phyloP scores from a whole-genome alignment of 805 yeast species.

The Nadsonia fulvescens region DNA sequence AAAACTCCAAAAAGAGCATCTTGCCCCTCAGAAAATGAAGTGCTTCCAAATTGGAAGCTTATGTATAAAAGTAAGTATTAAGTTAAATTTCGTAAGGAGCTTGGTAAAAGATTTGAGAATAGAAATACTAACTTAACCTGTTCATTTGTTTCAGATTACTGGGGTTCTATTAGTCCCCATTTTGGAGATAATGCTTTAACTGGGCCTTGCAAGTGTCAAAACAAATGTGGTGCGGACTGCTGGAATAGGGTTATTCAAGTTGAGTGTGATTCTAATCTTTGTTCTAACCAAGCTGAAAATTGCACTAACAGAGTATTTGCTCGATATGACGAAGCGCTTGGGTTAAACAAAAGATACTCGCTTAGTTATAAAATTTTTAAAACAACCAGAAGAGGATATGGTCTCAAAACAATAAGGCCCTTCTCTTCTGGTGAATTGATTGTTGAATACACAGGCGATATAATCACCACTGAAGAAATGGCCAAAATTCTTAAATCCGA shows the following conservation, averaged over 20 bases:
- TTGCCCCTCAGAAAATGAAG: too few relatives aligned
- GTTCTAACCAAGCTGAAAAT: constrained; percentile 17
- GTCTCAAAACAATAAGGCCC: constrained; percentile 22
- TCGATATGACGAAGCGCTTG: constrained; percentile 1
- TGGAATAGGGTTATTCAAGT: constrained; percentile 17
- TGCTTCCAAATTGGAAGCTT: constrained; percentile 18
- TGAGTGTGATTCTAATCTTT: constrained; percentile 20
- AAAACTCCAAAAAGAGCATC: too few relatives aligned
- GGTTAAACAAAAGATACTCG: constrained; percentile 2
- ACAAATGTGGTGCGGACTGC: constrained; percentile 21
- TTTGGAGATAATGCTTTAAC: too few relatives aligned
- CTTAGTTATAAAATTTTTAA: constrained; percentile 20
- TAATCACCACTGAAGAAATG: constrained; percentile 24
- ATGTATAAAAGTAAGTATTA: constrained; percentile 13
- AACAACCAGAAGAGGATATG: constrained; percentile 26
- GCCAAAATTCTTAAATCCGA: constrained; percentile 20
- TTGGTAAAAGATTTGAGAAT: too few relatives aligned
- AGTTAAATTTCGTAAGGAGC: too few relatives aligned
- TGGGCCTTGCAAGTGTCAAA: constrained; percentile 12
- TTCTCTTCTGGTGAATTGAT: constrained; percentile 24
- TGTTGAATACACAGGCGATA: constrained; percentile 32
- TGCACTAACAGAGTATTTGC: constrained; percentile 24
- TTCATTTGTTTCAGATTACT: too few relatives aligned
- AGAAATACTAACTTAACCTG: too few relatives aligned
- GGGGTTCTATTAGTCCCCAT: too few relatives aligned